Conservation (phyloP, 164 flowering plant genomes). For the Umbilicus rupestris region DNA sequence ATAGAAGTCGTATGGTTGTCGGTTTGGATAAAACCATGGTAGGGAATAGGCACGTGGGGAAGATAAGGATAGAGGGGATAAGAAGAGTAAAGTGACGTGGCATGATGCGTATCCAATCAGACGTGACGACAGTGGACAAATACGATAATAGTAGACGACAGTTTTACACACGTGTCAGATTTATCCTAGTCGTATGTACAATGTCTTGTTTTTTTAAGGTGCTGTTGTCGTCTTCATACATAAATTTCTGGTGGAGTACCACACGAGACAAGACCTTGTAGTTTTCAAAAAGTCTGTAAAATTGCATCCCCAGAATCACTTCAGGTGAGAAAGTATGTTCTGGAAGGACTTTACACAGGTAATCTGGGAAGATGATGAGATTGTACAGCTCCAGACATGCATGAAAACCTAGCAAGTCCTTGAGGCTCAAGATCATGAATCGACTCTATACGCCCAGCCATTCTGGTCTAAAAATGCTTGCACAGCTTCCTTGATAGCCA, state of each 20-base stretch:
- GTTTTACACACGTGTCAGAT: no score
- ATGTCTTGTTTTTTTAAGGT: no score
- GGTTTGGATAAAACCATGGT: neutral
- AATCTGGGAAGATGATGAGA: neutral
- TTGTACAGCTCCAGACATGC: neutral
- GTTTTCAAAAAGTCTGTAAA: no score
- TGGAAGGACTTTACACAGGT: neutral
- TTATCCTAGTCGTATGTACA: no score
- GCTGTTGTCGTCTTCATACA: no score
- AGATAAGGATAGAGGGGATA: neutral
- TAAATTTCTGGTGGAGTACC: no score
- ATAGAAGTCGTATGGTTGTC: neutral
- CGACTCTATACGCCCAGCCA: constrained; percentile 75
- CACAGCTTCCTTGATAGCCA: constrained; percentile 90
- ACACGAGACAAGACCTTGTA: no score
- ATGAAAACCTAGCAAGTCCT: neutral
- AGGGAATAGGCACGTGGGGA: constrained; percentile 1
- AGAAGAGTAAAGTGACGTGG: neutral
- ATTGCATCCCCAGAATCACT: no score
- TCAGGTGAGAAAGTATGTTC: neutral
- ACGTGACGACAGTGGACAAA: neutral
- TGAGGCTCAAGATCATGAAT: constrained; percentile 14
- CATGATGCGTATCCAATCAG: neutral
- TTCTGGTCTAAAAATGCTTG: constrained; percentile 50
- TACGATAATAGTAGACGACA: no score